Evolutionary conservation across 106 monocot genomes (phyloP).

Genomic region (Dendrobium nobile): DNA sequence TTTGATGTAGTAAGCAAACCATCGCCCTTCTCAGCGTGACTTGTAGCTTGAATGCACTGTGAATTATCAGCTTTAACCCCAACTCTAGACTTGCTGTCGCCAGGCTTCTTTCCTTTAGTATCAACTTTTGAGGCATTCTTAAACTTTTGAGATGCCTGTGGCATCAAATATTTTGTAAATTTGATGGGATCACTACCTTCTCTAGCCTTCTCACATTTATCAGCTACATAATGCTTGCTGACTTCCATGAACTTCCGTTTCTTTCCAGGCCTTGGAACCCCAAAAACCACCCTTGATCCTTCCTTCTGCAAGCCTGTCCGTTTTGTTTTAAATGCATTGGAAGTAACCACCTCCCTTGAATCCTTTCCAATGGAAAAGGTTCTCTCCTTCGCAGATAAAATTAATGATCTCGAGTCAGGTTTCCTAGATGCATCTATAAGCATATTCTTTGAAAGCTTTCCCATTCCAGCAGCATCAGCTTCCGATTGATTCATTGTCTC

Average conservation of each 20-base stretch:
- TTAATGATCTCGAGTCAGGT: constrained; percentile 28
- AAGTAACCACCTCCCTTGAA: constrained; percentile 17
- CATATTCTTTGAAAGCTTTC: constrained; percentile 13
- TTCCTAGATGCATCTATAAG: constrained; percentile 18
- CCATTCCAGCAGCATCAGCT: constrained; percentile 16
- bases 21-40: constrained; percentile 25
- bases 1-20: constrained; percentile 11
- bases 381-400: constrained; percentile 51
- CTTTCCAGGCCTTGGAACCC: constrained; percentile 91
- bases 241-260: constrained; percentile 97
- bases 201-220: constrained; percentile 34
- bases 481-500: constrained; percentile 20
- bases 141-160: constrained; percentile 39
- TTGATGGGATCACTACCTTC: constrained; percentile 40
- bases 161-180: constrained; percentile 56
- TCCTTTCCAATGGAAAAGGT: constrained; percentile 56
- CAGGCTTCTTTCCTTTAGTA: constrained; percentile 30
- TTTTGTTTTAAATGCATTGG: constrained; percentile 24
- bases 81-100: constrained; percentile 26
- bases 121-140: constrained; percentile 40
- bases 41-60: constrained; percentile 20
- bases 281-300: constrained; percentile 78
- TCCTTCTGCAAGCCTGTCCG: constrained; percentile 64
- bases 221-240: constrained; percentile 79
- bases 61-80: constrained; percentile 36